Base-by-base conservation (phyloP, 225 moss, liverwort and hornwort genomes). In the Neckera pumila region DNA sequence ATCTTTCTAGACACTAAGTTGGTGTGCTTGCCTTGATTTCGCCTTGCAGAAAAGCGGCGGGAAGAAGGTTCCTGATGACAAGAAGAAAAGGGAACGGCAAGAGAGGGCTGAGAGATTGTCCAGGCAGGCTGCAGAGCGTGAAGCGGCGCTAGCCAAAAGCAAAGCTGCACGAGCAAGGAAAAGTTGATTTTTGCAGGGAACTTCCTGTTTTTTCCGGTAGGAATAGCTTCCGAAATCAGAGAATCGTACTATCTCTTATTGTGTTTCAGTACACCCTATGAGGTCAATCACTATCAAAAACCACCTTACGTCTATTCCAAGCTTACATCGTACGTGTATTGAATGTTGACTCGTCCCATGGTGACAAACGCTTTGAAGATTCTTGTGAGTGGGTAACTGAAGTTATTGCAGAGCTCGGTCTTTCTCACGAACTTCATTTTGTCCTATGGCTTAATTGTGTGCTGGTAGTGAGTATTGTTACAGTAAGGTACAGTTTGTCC, bases 71-170 rank as follows among this genome's bases (percentile, higher is more conserved):
- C 93, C 91, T 62, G 95, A 99, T 86, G 97, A 96, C 83, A 97
- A 89, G 92, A 97, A 96, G 84, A 95, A 86, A 80, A 96, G 85
- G 89, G 97, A 97, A 67, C 93, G 97, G 57, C 96, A 96, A 89
- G 99, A 97, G 83, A 93, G 96, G 89, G 93, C 95, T 56, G 99
- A 99, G 91, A 94, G 99, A 79, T 90, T 99, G 95, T 90, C 96
- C 38, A 94, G 91, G 92, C 98, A 97, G 79, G 97, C 96, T 84
- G 96, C 96, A 54, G 97, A 96, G 80, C 96, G 98, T 85, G 98
- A 97, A 93, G 97, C 95, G 80, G 95, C 94, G 38, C 91, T 97
- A 66, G 94, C 94, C 7, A 95, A 92, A 83, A 91, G 92, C 77
- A 97, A 99, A 93, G 95, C 96, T 69, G 93, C 94, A 86, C 91